Evolutionary conservation across 1,284 basidiomycete genomes (phyloP).

Genomic region (Hemileccinum hortonii): DNA sequence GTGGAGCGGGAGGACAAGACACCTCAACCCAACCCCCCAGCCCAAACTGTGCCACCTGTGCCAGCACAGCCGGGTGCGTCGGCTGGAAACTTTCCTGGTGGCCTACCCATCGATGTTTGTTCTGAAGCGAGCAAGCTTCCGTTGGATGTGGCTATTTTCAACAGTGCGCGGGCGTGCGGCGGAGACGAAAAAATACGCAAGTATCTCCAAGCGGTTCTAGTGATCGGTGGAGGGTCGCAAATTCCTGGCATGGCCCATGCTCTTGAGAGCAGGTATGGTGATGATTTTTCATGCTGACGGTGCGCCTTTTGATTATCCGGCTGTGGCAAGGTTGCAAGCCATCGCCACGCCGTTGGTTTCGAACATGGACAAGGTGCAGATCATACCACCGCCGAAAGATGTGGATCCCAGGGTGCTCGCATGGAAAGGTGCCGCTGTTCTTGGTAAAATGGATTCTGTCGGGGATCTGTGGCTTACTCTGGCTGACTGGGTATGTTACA

Average conservation of each 20-base stretch:
- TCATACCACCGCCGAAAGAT: slow-evolving; percentile 90
- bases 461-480: slow-evolving; percentile 87
- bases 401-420: slow-evolving; percentile 87
- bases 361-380: slow-evolving; percentile 81
- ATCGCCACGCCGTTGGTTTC: slow-evolving; percentile 80
- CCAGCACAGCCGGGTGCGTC: slow-evolving; percentile 23
- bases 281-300: slow-evolving; percentile 4
- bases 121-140: slow-evolving; percentile 90
- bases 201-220: slow-evolving; percentile 84
- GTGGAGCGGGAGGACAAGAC: slow-evolving; percentile 50
- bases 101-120: slow-evolving; percentile 66
- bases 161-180: slow-evolving; percentile 81
- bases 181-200: slow-evolving; percentile 90
- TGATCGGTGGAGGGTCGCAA: slow-evolving; percentile 81
- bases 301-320: slow-evolving; percentile 9
- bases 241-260: slow-evolving; percentile 77
- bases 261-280: slow-evolving; percentile 69
- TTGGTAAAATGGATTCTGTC: slow-evolving; percentile 88
- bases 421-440: slow-evolving; percentile 96
- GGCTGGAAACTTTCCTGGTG: slow-evolving; percentile 25
- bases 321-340: slow-evolving; percentile 59
- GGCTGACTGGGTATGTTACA: slow-evolving; percentile 77
- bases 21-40: slow-evolving; percentile 23
- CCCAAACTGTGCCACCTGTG: slow-evolving; percentile 16
- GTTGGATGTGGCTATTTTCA: slow-evolving; percentile 92